Conservation (phyloP, 2,329 filamentous ascomycete species). For the Pyrenophora tritici-repentis region DNA sequence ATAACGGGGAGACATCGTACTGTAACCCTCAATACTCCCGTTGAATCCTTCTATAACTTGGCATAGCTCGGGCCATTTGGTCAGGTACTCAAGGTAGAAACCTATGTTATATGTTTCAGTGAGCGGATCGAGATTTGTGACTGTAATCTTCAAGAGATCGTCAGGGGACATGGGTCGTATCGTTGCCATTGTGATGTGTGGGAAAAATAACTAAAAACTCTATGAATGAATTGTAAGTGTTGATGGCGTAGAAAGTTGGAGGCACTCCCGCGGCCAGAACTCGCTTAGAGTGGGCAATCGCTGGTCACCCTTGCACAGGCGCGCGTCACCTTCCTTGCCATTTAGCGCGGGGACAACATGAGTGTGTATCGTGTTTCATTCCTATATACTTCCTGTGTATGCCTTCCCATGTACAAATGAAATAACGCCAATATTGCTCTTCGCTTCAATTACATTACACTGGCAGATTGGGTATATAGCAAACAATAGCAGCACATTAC, state of each 20-base stretch:
- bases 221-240: too few species aligned
- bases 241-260: slow-evolving; percentile 3
- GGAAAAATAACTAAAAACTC: too few species aligned
- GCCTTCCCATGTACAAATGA: neutral
- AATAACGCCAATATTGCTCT: neutral
- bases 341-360: neutral
- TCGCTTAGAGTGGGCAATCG: slow-evolving; percentile 20
- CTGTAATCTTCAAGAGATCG: slow-evolving; percentile 87
- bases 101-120: slow-evolving; percentile 97
- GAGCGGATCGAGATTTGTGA: slow-evolving; percentile 92
- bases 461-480: slow-evolving; percentile 22
- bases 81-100: slow-evolving; percentile 96
- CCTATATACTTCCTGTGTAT: neutral
- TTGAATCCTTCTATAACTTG: slow-evolving; percentile 84
- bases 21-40: slow-evolving; percentile 93
- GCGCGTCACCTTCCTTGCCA: neutral
- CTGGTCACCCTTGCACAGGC: neutral
- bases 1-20: slow-evolving; percentile 54
- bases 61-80: slow-evolving; percentile 94
- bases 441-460: slow-evolving; percentile 1
- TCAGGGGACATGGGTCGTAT: slow-evolving; percentile 72
- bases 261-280: slow-evolving; percentile 22
- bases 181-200: slow-evolving; percentile 67
- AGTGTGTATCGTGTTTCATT: neutral
- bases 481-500: slow-evolving; percentile 17